Evolutionary conservation across 805 yeast genomes (phyloP).

Genomic region (Candida qinlingensis): DNA sequence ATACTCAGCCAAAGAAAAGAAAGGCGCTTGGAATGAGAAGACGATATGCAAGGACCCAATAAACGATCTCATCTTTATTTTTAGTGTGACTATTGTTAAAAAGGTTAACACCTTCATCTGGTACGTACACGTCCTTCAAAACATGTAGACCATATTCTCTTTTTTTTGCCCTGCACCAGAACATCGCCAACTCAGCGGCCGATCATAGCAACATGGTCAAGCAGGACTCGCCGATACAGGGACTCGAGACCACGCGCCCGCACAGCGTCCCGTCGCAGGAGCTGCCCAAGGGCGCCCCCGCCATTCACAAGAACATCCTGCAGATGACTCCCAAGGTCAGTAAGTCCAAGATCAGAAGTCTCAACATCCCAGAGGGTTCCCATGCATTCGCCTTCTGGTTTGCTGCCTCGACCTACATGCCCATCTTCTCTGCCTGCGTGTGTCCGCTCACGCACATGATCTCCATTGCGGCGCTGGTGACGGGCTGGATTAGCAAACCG

Average conservation of each 20-base stretch:
- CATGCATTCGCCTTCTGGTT: constrained; percentile 45
- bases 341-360: constrained; percentile 13
- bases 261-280: background rate
- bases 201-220: background rate
- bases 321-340: constrained; percentile 12
- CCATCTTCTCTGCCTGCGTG: constrained; percentile 68
- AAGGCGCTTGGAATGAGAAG: constrained; percentile 7
- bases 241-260: background rate
- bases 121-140: background rate
- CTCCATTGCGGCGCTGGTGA: constrained; percentile 65
- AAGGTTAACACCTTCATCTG: background rate
- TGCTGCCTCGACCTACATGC: constrained; percentile 60
- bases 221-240: background rate
- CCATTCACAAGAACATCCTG: constrained; percentile 11
- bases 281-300: background rate
- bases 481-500: constrained; percentile 54
- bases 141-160: no score
- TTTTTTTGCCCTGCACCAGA: no score
- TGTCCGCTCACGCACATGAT: constrained; percentile 77
- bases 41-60: background rate
- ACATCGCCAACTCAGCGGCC: no score
- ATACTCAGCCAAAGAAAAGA: background rate
- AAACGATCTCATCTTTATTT: background rate
- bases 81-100: no score
- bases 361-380: constrained; percentile 16